phyloP scores from a whole-genome alignment of 1,139 yeast species.

The Candida labiduridarum region DNA sequence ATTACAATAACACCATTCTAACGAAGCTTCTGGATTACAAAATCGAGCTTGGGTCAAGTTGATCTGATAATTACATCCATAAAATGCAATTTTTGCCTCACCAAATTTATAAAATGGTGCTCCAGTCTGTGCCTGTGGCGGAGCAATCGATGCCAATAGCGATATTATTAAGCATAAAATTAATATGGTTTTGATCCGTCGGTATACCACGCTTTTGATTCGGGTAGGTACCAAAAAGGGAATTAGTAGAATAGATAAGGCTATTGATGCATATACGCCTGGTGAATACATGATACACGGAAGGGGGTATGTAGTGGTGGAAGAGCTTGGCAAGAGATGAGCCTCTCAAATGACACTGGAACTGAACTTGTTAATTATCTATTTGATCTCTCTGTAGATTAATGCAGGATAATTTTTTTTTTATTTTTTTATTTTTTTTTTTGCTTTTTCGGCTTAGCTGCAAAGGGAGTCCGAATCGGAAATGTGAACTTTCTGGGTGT shows the following conservation, averaged over 20 bases:
- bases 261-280: constrained; percentile 22
- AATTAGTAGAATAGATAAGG: constrained; percentile 18
- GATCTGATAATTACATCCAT: constrained; percentile 35
- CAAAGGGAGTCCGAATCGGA: constrained; percentile 1
- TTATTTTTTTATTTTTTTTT: background rate
- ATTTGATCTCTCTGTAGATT: background rate
- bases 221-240: constrained; percentile 24
- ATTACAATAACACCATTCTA: constrained; percentile 29
- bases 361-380: background rate
- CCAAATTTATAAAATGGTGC: constrained; percentile 41
- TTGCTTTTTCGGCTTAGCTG: background rate
- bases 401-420: background rate
- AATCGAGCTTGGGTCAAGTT: constrained; percentile 23
- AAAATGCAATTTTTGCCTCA: constrained; percentile 30
- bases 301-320: background rate
- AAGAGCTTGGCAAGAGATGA: background rate
- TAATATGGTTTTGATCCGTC: constrained; percentile 17
- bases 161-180: constrained; percentile 23
- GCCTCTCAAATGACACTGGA: background rate
- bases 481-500: background rate
- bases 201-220: constrained; percentile 15
- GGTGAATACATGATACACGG: constrained; percentile 21
- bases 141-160: constrained; percentile 29
- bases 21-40: constrained; percentile 21
- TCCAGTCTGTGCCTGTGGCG: constrained; percentile 32